phyloP scores from a whole-genome alignment of 2,329 filamentous ascomycete species.

The Leptographium radiaticola region DNA sequence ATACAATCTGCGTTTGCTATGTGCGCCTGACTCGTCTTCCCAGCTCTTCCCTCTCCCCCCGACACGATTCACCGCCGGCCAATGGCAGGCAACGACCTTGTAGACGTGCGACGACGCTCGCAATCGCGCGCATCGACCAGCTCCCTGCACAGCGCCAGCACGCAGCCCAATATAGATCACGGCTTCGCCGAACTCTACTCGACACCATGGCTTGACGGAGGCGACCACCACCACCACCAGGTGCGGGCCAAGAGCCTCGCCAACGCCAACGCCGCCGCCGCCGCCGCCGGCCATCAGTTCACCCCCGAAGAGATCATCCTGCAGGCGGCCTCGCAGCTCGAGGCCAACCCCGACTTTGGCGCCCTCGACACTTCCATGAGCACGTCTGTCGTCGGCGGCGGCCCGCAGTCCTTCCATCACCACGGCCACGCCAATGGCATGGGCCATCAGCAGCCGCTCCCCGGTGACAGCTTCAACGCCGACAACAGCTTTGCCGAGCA shows the following conservation, averaged over 20 bases:
- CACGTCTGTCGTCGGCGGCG: constrained; percentile 25
- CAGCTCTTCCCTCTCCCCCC: background rate
- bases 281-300: constrained; percentile 28
- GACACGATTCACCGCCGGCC: constrained; percentile 15
- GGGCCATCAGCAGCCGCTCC: constrained; percentile 39
- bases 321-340: constrained; percentile 42
- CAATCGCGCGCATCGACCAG: constrained; percentile 43
- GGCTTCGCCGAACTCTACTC: constrained; percentile 32
- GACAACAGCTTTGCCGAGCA: constrained; percentile 46
- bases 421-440: constrained; percentile 16
- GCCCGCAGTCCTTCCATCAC: constrained; percentile 29
- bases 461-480: constrained; percentile 37
- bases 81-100: constrained; percentile 19
- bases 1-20: constrained; percentile 1
- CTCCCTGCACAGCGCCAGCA: constrained; percentile 40
- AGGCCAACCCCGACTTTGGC: constrained; percentile 31
- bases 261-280: background rate
- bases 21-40: background rate
- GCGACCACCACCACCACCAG: constrained; percentile 29
- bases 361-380: constrained; percentile 37
- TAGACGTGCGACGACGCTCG: constrained; percentile 35
- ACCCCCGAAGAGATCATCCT: constrained; percentile 47
- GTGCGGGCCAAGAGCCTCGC: constrained; percentile 21
- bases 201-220: constrained; percentile 32
- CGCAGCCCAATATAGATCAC: constrained; percentile 38